These are phyloP conservation scores for Kazachstania viticola DNA, from an alignment of 805 yeast genomes.

Conservation along the genomic window DNA sequence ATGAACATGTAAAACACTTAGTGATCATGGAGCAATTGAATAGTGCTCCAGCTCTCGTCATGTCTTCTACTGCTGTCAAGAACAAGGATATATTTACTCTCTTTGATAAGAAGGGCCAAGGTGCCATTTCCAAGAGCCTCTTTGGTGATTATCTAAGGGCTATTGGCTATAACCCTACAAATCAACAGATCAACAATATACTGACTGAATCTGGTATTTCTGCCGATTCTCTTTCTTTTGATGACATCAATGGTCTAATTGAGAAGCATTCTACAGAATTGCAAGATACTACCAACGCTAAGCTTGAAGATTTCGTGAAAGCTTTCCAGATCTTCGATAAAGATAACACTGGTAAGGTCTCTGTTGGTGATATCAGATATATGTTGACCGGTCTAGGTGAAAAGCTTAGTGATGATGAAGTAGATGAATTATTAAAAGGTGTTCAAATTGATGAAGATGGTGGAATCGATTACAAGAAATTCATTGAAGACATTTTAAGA, in stretches of 20 bases:
- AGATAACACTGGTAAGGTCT: slow-evolving; percentile 88
- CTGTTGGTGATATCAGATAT: slow-evolving; percentile 93
- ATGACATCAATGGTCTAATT: slow-evolving; percentile 17
- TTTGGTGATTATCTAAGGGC: slow-evolving; percentile 93
- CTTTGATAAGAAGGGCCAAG: slow-evolving; percentile 93
- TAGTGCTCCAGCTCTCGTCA: too few relatives aligned
- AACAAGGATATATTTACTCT: slow-evolving; percentile 90
- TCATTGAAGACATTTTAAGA: slow-evolving; percentile 85
- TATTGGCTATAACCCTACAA: slow-evolving; percentile 98
- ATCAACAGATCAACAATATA: slow-evolving; percentile 21
- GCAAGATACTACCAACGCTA: slow-evolving; percentile 24
- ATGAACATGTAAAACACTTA: too few relatives aligned
- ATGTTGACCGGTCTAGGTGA: slow-evolving; percentile 94
- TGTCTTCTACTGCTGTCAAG: slow-evolving; percentile 4
- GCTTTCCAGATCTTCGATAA: slow-evolving; percentile 97
- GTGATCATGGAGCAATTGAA: too few relatives aligned
- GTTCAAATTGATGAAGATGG: slow-evolving; percentile 90
- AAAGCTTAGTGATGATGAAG: slow-evolving; percentile 80
- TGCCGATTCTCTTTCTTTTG: slow-evolving; percentile 16
- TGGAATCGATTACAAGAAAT: slow-evolving; percentile 87
- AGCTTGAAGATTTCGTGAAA: slow-evolving; percentile 65
- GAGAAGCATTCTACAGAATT: slow-evolving; percentile 16
- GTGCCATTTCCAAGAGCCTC: slow-evolving; percentile 70
- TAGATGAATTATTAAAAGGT: slow-evolving; percentile 91
- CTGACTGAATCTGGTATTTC: slow-evolving; percentile 11